Conservation (phyloP, 228 moss, liverwort and hornwort genomes). For the Sphagnum fallax region DNA sequence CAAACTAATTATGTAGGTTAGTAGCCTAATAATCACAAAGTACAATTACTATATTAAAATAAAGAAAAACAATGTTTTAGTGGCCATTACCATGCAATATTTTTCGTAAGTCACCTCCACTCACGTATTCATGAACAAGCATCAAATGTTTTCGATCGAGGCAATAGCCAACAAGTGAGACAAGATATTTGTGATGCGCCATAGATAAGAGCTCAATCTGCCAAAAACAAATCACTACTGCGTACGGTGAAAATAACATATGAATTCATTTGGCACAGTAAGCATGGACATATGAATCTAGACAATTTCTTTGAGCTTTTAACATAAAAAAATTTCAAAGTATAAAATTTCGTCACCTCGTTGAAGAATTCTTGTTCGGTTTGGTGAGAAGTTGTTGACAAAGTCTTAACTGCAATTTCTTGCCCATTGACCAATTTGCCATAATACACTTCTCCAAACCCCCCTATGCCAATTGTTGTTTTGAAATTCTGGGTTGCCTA, state of each 20-base stretch:
- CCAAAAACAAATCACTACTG: background rate
- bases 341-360: constrained; percentile 20
- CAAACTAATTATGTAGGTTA: no score
- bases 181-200: no score
- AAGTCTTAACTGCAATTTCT: constrained; percentile 56
- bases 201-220: no score
- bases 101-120: constrained; percentile 49
- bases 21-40: no score
- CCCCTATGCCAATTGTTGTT: constrained; percentile 41
- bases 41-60: no score
- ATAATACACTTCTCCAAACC: constrained; percentile 59
- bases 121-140: constrained; percentile 56
- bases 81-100: constrained; percentile 42
- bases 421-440: constrained; percentile 38
- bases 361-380: constrained; percentile 57
- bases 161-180: constrained; percentile 60
- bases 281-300: no score
- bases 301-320: background rate
- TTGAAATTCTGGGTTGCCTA: constrained; percentile 41
- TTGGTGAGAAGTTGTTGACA: constrained; percentile 46
- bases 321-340: background rate
- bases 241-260: background rate
- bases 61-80: background rate
- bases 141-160: constrained; percentile 37
- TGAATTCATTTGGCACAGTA: background rate